Conservation (phyloP, 2,329 filamentous ascomycete species). For the Epichloe bromicola region DNA sequence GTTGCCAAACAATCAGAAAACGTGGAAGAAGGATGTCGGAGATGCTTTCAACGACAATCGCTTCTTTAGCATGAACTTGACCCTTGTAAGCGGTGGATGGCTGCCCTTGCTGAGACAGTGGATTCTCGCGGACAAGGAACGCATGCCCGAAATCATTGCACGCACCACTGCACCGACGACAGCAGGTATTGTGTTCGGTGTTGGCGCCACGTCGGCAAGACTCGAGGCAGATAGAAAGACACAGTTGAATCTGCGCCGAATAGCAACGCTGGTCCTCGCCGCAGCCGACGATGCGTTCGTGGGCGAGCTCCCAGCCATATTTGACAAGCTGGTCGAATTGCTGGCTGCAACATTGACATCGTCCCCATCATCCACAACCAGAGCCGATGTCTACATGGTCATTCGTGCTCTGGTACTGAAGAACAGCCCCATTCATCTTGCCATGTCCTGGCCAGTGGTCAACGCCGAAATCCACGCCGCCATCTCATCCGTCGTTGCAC, state of each 20-base stretch:
- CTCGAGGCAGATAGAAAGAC: slow-evolving; percentile 92
- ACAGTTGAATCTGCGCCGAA: slow-evolving; percentile 75
- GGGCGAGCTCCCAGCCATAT: slow-evolving; percentile 55
- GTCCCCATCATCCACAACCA: slow-evolving; percentile 79
- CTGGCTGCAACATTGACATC: slow-evolving; percentile 73
- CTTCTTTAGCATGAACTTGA: slow-evolving; percentile 62
- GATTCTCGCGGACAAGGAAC: slow-evolving; percentile 75
- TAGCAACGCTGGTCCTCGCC: slow-evolving; percentile 68
- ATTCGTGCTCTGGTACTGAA: slow-evolving; percentile 70
- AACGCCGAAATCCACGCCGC: slow-evolving; percentile 75
- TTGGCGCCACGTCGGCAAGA: slow-evolving; percentile 83
- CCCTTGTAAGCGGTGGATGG: slow-evolving; percentile 62
- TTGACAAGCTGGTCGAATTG: slow-evolving; percentile 79
- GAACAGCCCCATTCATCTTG: slow-evolving; percentile 65
- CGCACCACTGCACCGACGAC: slow-evolving; percentile 76
- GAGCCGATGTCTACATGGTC: slow-evolving; percentile 82
- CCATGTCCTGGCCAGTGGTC: slow-evolving; percentile 79
- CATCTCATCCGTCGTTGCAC: slow-evolving; percentile 59
- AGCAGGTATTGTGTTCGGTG: slow-evolving; percentile 96
- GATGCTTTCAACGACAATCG: slow-evolving; percentile 85
- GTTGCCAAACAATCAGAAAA: slow-evolving; percentile 68
- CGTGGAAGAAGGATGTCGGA: slow-evolving; percentile 83
- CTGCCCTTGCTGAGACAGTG: slow-evolving; percentile 74
- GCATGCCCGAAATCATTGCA: slow-evolving; percentile 65
- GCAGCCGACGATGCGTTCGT: slow-evolving; percentile 69